Base-by-base conservation (phyloP, 2,329 filamentous ascomycete genomes). In the Acarospora socialis region DNA sequence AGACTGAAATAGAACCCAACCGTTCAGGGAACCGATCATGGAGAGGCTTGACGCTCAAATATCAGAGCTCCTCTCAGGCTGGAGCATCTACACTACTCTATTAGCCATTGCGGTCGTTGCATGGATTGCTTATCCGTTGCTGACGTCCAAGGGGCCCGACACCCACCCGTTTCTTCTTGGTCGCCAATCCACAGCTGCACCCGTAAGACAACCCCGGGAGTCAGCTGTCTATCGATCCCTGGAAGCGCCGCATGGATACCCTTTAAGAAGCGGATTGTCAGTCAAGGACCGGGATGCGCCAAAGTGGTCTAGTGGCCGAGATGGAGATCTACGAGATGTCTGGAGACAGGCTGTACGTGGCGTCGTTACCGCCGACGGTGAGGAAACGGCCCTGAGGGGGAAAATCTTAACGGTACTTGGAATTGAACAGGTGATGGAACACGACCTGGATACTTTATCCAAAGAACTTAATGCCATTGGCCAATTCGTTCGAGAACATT, bases 101-200 rank as follows among this genome's bases (percentile, higher is more conserved):
- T 65, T 98, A 41, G 66, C 73, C 27, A 69, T 77, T 15, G 49
- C 70, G 38, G 63, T 94, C 25, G 60, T 77, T 38, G 62, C 67
- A 33, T 68, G 84, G 47, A 56, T 87, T 35, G 66, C 75, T 35
- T 84, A 81, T 55, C 70, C 76, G 26, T 59, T 92, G 42, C 61
- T 80, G 46, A 73, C 73, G 39, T 68, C 71, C 30, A 70, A 73
- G 38, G 87, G 94, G 32, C 81, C 90, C 4, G 90, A 98, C 60
- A 79, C 80, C 4, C 90, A 95, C 55, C 87, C 90, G 20, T 76
- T 93, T 55, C 70, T 95, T 28, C 75, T 98, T 17, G 81, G 81
- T 34, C 73, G 87, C 33, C 90, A 95, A 63, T 73, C 83, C 3
- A 67, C 76, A 41, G 68, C 79, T 30, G 80, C 82, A 6, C 72